Percentiles rank a stretch among this genome's conserved stretches.
Conservation (phyloP, 2,329 filamentous ascomycete species). For the Talaromyces sp. region DNA sequence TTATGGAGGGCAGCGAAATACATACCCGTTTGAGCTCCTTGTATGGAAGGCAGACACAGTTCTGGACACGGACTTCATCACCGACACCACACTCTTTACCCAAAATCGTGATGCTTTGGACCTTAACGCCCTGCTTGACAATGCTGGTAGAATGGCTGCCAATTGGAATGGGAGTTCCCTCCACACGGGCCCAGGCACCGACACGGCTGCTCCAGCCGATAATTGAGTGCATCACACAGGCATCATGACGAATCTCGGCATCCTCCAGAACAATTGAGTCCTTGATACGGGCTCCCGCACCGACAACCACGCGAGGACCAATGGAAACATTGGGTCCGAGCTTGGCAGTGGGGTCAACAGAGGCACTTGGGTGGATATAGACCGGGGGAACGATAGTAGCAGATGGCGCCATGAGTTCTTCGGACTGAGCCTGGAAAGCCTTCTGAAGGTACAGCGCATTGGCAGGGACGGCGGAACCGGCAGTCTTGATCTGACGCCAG, state of each 20-base stretch:
- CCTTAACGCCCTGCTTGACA: constrained; percentile 96
- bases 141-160: constrained; percentile 91
- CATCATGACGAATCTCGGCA: constrained; percentile 93
- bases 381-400: constrained; percentile 89
- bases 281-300: constrained; percentile 88
- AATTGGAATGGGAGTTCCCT: constrained; percentile 87
- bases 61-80: constrained; percentile 94
- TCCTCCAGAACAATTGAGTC: constrained; percentile 96
- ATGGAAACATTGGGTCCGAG: constrained; percentile 96
- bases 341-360: constrained; percentile 92
- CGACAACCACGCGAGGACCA: constrained; percentile 82
- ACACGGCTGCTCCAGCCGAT: constrained; percentile 96
- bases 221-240: constrained; percentile 92
- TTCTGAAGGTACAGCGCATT: constrained; percentile 96
- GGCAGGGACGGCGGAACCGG: constrained; percentile 92
- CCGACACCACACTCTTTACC: constrained; percentile 94
- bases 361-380: constrained; percentile 90
- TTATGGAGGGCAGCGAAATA: constrained; percentile 33
- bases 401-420: constrained; percentile 80
- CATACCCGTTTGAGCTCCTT: constrained; percentile 96
- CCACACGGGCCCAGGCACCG: constrained; percentile 96
- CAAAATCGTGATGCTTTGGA: constrained; percentile 96
- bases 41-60: constrained; percentile 95
- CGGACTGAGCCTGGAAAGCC: constrained; percentile 79
- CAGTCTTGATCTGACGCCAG: constrained; percentile 99